Conservation (phyloP, 2,329 filamentous ascomycete species). For the Pleomassaria siparia region DNA sequence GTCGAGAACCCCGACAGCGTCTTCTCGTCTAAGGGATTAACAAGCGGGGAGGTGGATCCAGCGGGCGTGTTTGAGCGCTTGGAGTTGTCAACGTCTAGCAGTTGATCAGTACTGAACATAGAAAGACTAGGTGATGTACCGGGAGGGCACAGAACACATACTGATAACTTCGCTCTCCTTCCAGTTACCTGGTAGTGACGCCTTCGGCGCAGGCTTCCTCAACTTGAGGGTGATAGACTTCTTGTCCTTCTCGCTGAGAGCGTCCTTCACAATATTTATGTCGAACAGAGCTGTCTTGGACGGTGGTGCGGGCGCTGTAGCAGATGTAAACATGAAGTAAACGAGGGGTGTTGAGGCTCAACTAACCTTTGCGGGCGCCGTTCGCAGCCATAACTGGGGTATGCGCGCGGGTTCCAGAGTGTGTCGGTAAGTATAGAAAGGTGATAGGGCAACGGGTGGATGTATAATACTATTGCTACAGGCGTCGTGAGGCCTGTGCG, state of each 20-base stretch:
- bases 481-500: slow-evolving; percentile 10
- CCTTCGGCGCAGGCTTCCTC: slow-evolving; percentile 64
- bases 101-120: slow-evolving; percentile 7
- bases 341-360: slow-evolving; percentile 12
- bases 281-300: slow-evolving; percentile 32
- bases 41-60: slow-evolving; percentile 37
- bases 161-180: slow-evolving; percentile 66
- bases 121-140: not conserved
- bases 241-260: slow-evolving; percentile 43
- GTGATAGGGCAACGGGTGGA: not conserved
- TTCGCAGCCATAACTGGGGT: slow-evolving; percentile 33
- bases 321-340: slow-evolving; percentile 22
- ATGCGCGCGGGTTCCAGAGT: slow-evolving; percentile 38
- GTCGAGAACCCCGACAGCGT: slow-evolving; percentile 79
- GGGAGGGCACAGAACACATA: slow-evolving; percentile 37
- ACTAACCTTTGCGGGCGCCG: slow-evolving; percentile 42
- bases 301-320: slow-evolving; percentile 25
- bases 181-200: slow-evolving; percentile 70
- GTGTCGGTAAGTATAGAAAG: slow-evolving; percentile 17
- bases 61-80: slow-evolving; percentile 21
- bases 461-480: slow-evolving; percentile 6
- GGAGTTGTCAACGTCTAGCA: slow-evolving; percentile 26
- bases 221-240: slow-evolving; percentile 48
- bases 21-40: slow-evolving; percentile 69
- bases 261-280: slow-evolving; percentile 30